phyloP scores from a whole-genome alignment of 352 stramenopile genomes.

The Aphanomyces cochlioides region DNA sequence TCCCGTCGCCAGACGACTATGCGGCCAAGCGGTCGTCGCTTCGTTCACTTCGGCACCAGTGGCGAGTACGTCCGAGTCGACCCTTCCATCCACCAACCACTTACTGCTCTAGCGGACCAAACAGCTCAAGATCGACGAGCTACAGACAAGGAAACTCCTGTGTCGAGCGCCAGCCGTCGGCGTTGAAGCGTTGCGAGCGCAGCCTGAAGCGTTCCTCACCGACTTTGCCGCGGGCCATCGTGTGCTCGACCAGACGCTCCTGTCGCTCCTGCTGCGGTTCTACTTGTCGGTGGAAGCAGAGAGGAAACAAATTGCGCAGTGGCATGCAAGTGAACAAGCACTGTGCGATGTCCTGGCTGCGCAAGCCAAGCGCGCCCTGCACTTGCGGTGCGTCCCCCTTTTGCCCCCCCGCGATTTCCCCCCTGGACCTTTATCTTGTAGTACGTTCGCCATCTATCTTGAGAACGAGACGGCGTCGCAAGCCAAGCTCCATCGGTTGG shows the following conservation, averaged over 20 bases:
- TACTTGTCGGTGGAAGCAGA: constrained; percentile 15
- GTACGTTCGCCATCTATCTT: constrained; percentile 25
- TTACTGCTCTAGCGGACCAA: background rate
- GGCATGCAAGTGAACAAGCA: background rate
- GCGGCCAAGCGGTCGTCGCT: background rate
- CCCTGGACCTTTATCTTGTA: background rate
- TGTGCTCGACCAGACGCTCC: constrained; percentile 4
- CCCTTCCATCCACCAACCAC: background rate
- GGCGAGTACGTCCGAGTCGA: background rate
- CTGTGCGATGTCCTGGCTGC: background rate
- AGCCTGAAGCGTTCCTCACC: background rate
- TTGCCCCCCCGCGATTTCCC: background rate
- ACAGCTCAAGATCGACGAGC: background rate
- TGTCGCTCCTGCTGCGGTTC: constrained; percentile 14
- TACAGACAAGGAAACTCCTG: background rate
- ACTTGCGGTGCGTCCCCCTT: constrained; percentile 11
- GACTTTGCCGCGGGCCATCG: background rate
- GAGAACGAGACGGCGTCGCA: constrained; percentile 17
- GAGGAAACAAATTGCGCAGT: background rate
- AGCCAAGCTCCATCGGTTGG: constrained; percentile 5
- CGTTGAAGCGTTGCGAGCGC: background rate
- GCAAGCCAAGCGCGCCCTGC: constrained; percentile 4
- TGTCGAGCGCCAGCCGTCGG: background rate
- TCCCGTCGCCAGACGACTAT: background rate
- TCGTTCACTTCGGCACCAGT: background rate